Base-by-base conservation (phyloP, 345 rosid genomes). In the Lepidium africanum region DNA sequence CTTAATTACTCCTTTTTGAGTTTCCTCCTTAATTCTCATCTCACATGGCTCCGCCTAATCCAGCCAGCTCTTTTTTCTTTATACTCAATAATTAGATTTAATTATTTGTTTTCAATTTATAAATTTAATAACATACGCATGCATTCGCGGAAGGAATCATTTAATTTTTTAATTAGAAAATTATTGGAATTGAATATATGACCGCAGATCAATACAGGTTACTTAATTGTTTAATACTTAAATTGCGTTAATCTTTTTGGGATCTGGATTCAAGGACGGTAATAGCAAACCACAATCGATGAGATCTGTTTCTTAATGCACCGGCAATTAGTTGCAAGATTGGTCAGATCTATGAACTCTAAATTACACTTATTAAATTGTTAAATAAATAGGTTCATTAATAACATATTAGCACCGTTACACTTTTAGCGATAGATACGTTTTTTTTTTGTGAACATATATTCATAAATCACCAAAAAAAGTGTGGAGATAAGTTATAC, bases 21-120 rank as follows among this genome's bases (percentile, higher is more conserved):
- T 32, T 53, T 68, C 73, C 58, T 67, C 5, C 17, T 68, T 69
- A 59, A 59, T 68, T 75, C 74, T 68, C 32, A 16, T 59, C 10
- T 68, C 78, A 75, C 74, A 75, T 68, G 78, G 74, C 65, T 74
- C 70, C 65, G 74, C 78, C 65, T 61, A 75, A 68, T 75, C 48
- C 70, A 75, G 70, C 70, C 65, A 68, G 53, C 65, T 60, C 45
- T 46, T 59, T 27, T 52, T n/a, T 13, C 58, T 54, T 35, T 45
- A 57, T n/a, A n/a, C n/a, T n/a, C 30, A 38, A 61, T 62, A 61
- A 61, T 62, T 66, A 30, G 32, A 55, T n/a, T 52, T 23, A n/a
- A 46, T 32, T 59, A 21, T 53, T 36, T 19, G 14, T 27, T 60
- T 42, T 5, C 21, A 10, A 2, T 10, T 1, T 40, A 27, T 33